These are phyloP conservation scores for Pichia occidentalis DNA, from an alignment of 805 yeast species.

Conservation along the genomic window DNA sequence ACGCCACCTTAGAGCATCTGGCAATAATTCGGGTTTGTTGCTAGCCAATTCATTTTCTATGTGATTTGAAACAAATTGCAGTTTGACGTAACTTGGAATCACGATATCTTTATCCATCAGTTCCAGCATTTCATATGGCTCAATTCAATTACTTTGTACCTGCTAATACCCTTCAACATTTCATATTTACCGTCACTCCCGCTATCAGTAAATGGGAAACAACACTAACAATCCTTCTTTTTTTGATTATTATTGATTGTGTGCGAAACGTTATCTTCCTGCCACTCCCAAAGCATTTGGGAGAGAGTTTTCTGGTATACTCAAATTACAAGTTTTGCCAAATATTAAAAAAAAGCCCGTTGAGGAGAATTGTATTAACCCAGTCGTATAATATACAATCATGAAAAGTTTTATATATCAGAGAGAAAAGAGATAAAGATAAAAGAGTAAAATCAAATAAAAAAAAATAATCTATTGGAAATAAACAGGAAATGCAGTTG, in stretches of 20 bases:
- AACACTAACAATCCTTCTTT: too few species aligned
- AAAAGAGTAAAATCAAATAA: conserved; percentile 2
- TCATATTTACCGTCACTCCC: too few species aligned
- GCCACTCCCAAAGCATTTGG: too few species aligned
- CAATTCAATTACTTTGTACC: too few species aligned
- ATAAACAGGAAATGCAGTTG: conserved; percentile 26
- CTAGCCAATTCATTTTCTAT: conserved; percentile 2
- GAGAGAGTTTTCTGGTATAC: too few species aligned
- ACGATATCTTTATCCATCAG: background rate
- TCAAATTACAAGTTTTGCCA: too few species aligned
- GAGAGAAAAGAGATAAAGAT: conserved; percentile 1
- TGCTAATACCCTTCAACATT: too few species aligned
- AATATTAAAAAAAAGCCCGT: conserved; percentile 7
- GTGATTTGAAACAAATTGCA: conserved; percentile 6
- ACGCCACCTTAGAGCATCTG: conserved; percentile 9
- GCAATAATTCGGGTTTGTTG: background rate
- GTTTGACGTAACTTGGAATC: conserved; percentile 6
- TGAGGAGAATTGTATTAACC: conserved; percentile 14
- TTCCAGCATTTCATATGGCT: background rate
- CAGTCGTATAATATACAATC: conserved; percentile 4
- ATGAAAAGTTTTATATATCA: conserved; percentile 1
- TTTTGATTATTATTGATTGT: too few species aligned
- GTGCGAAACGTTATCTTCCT: too few species aligned
- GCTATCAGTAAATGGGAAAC: too few species aligned
- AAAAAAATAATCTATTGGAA: conserved; percentile 6